Conservation (phyloP, 2,329 filamentous ascomycete species). For the Raffaelea arxii region DNA sequence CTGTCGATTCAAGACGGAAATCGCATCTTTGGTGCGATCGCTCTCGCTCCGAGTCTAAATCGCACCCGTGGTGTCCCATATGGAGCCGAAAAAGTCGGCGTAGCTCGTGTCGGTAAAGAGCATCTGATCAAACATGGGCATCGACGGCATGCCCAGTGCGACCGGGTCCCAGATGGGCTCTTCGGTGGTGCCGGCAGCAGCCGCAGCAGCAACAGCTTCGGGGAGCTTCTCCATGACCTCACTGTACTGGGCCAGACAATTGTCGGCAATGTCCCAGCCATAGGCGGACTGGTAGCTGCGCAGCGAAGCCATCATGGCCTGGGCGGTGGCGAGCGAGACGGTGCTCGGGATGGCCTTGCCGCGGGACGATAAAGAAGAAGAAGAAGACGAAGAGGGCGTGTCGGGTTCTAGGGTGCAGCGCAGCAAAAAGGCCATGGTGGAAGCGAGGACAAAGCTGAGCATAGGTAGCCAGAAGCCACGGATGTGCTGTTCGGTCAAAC, state of each 20-base stretch:
- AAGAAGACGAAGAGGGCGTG: not conserved
- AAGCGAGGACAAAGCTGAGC: not conserved
- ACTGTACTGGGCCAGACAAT: slow-evolving; percentile 31
- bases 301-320: not conserved
- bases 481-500: slow-evolving; percentile 1
- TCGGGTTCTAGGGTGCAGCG: slow-evolving; percentile 2
- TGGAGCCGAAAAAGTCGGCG: too few species aligned
- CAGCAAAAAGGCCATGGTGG: not conserved
- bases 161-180: not conserved
- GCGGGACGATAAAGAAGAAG: not conserved
- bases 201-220: too few species aligned
- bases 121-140: too few species aligned
- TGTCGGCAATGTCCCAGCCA: slow-evolving; percentile 40
- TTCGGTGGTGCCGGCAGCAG: too few species aligned
- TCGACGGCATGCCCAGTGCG: not conserved
- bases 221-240: not conserved
- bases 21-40: too few species aligned
- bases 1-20: too few species aligned
- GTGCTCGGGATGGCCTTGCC: too few species aligned
- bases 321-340: not conserved
- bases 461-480: slow-evolving; percentile 6
- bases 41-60: too few species aligned
- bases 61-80: too few species aligned
- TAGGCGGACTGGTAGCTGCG: slow-evolving; percentile 6
- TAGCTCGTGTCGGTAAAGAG: too few species aligned